A percentile compares a stretch with the other conserved stretches of the same genome.
These are phyloP conservation scores for Myrica gale DNA, from an alignment of 306 rosid species.

Conservation along the genomic window DNA sequence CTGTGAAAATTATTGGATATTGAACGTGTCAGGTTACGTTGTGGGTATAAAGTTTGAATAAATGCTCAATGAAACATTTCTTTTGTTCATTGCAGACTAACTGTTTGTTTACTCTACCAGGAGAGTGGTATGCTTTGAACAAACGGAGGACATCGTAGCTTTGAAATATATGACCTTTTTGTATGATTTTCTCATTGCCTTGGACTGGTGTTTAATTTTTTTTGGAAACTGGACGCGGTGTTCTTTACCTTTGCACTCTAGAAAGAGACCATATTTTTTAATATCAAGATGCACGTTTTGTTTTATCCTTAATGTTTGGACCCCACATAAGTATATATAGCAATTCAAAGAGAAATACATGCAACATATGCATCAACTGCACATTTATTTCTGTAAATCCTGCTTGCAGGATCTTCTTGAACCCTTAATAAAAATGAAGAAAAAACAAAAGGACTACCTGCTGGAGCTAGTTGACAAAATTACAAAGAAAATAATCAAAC, in stretches of 20 bases:
- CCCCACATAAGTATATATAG: no score
- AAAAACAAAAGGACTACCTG: no score
- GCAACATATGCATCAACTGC: no score
- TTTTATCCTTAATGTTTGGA: background rate
- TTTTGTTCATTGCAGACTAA: background rate
- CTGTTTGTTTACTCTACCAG: conserved; percentile 11
- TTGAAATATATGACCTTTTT: conserved; percentile 12
- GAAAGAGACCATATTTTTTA: background rate
- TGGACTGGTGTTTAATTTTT: background rate
- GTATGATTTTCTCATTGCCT: conserved; percentile 13
- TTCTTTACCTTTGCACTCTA: no score
- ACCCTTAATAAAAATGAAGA: no score
- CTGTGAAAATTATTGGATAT: background rate
- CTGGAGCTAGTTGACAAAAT: no score
- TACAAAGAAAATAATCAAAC: no score
- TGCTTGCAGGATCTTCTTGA: no score
- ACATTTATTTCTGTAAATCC: no score
- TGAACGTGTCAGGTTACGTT: background rate
- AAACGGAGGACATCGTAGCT: conserved; percentile 18
- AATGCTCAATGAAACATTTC: background rate
- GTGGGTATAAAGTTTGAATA: no score
- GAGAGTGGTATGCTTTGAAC: conserved; percentile 21
- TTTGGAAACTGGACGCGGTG: background rate
- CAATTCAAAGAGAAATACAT: no score
- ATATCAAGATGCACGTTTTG: background rate